Base-by-base conservation (phyloP, 768 basidiomycete species). In the Pleurotus giganteus region DNA sequence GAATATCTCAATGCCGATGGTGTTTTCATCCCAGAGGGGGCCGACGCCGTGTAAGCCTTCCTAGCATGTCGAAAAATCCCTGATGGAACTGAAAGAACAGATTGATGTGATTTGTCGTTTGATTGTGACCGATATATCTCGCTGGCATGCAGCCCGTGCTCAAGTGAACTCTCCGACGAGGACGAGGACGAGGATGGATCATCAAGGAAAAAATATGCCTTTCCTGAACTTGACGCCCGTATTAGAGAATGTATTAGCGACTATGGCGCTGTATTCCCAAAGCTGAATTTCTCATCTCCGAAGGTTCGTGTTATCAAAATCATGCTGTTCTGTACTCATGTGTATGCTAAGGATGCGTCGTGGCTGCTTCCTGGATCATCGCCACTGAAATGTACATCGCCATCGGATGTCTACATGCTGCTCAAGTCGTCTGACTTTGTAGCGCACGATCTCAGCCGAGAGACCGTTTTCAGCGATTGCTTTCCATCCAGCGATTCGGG, bases 221-320 rank as follows among this genome's bases (percentile, higher is more conserved):
- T 98, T 65, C 93, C 94, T 0, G 85, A 85, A 43, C 72, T 97
- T n/a, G 92, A 94, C 62, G 70, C 73, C 12, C 73, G 74, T 54
- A 95, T 98, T 57, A 73, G 90, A 46, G 67, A 72, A 12, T 80
- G 77, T 29, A 74, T 97, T n/a, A 61, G 71, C 42, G 69, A 79
- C 54, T 94, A 90, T 67, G 89, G 84, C 2, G 88, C 87, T 4
- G 87, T 96, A 26, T 98, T 98, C 66, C 94, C 95, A 0, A 98
- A 98, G 71, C 83, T 98, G 53, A 98, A 97, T 65, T 97, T 95
- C 72, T 91, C 94, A 4, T 87, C 91, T n/a, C 95, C 95, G 12
- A 89, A 87, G 74, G 94, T 89, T 56, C 19, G 56, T 63, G 17
- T 29, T 32, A 7, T 23, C 9, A 26, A 23, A 6, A 21, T 41